These are phyloP conservation scores for Fonsecaea multimorphosa DNA, from an alignment of 2,329 filamentous ascomycete genomes.

Conservation along the genomic window DNA sequence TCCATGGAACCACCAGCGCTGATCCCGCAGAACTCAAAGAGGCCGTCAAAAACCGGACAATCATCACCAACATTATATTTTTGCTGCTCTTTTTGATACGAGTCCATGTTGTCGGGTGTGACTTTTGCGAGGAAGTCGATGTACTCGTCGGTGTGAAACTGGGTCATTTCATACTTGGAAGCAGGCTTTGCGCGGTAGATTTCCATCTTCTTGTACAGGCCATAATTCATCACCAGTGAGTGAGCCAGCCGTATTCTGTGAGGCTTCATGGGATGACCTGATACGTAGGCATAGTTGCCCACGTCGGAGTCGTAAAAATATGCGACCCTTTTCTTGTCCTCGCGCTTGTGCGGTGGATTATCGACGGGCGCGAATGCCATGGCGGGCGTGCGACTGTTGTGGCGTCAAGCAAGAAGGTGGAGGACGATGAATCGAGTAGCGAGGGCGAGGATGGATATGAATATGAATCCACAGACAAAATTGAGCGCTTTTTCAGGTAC, in stretches of 20 bases:
- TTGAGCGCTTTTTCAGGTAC: neutral
- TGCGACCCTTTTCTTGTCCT: constrained; percentile 74
- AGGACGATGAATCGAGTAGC: neutral
- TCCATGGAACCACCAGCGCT: constrained; percentile 74
- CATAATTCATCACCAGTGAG: constrained; percentile 73
- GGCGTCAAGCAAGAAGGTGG: neutral
- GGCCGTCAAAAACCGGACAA: constrained; percentile 70
- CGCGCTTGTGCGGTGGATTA: constrained; percentile 57
- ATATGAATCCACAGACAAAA: neutral
- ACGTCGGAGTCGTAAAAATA: constrained; percentile 99
- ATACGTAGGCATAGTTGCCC: constrained; percentile 95
- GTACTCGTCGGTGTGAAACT: constrained; percentile 76
- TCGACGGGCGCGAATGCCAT: constrained; percentile 65
- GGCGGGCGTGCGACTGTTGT: constrained; percentile 25
- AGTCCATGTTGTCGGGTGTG: constrained; percentile 98
- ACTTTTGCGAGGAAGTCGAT: constrained; percentile 81
- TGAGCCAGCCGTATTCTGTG: constrained; percentile 71
- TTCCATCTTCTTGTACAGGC: constrained; percentile 75
- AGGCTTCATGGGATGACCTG: constrained; percentile 72
- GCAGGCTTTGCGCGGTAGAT: constrained; percentile 80
- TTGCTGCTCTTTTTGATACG: constrained; percentile 87
- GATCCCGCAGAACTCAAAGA: constrained; percentile 74
- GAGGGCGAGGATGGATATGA: neutral
- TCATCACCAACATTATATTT: constrained; percentile 72
- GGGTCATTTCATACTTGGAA: constrained; percentile 73